Evolutionary conservation across 2,329 filamentous ascomycete species (phyloP), one percentile per base, ranked within the genome.

Genomic region (Basipetospora chlamydospora): DNA sequence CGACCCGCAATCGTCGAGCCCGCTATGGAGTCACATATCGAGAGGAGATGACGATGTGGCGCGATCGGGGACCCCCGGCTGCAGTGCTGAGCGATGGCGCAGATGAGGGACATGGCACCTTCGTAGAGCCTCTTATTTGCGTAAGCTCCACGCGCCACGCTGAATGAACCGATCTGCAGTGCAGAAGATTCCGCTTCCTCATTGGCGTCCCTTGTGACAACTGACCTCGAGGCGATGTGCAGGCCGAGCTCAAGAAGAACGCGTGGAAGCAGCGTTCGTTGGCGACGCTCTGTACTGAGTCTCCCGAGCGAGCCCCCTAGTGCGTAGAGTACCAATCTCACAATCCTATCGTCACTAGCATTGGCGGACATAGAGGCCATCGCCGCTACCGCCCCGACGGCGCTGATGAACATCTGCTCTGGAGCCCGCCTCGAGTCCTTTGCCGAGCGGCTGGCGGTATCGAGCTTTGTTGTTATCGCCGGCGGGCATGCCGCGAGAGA

Each of bases 1-100:
- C 49, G 50, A 8, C 42, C 42, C 3, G 52, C 47, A 5, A 63
- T 42, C 3, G 43, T 44, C 11, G 65, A 43, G 5, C 33, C 37
- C n/a, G 56, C 49, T 6, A 72, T 46, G 13, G 49, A 53, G n/a
- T 48, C 45, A 43, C 59, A 66, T 13, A 71, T 48, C 23, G 53
- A 50, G 6, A 51, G 46, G 20, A 65, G 50, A 37, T 63, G 53
- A 21, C 49, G 48, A 33, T 54, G 53, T 20, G 55, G 49, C 12
- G 59, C 50, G 31, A 60, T 49, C 20, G 54, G 49, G 13, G 58
- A 54, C 16, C 55, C 53, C 39, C 62, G 61, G 12, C 62, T 58
- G 43, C 64, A 67, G 43, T 56, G 63, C 22, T 64, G 59, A 3
- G 67, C 61, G 9, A 70, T 49, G 6, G 58, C 61, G 39, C 60